phyloP scores from a whole-genome alignment of 768 basidiomycete species.

The Coprinellus micaceus region DNA sequence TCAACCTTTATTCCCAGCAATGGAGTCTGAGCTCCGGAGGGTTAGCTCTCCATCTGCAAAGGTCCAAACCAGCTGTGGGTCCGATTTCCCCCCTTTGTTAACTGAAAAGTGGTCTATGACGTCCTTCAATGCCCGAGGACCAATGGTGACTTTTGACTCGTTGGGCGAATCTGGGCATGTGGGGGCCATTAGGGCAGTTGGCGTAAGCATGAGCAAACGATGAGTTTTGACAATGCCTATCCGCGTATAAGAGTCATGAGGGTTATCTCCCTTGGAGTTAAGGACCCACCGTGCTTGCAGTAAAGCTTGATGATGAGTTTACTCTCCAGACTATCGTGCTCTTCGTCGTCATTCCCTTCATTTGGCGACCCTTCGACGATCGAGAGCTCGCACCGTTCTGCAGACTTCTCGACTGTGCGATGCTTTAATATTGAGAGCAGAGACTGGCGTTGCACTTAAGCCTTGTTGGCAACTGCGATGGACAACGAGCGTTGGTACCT shows the following conservation, averaged over 20 bases:
- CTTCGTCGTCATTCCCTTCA: constrained; percentile 37
- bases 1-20: constrained; percentile 61
- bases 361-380: constrained; percentile 49
- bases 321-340: constrained; percentile 63
- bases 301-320: constrained; percentile 68
- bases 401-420: constrained; percentile 68
- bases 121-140: constrained; percentile 68
- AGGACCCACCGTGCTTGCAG: constrained; percentile 91
- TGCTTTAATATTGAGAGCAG: constrained; percentile 73
- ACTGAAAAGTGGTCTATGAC: constrained; percentile 80
- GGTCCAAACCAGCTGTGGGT: constrained; percentile 81
- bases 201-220: constrained; percentile 57
- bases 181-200: constrained; percentile 60
- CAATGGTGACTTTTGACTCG: constrained; percentile 68
- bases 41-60: constrained; percentile 66
- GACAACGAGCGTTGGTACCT: constrained; percentile 38
- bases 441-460: constrained; percentile 36
- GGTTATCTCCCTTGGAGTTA: no score
- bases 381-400: constrained; percentile 72
- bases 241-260: constrained; percentile 2
- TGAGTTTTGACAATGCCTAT: constrained; percentile 85
- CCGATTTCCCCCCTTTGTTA: constrained; percentile 57
- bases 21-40: constrained; percentile 65
- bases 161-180: constrained; percentile 52
- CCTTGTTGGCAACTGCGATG: neutral